phyloP scores from a whole-genome alignment of 176 grass and related monocot genomes.

The Avena sativa region DNA sequence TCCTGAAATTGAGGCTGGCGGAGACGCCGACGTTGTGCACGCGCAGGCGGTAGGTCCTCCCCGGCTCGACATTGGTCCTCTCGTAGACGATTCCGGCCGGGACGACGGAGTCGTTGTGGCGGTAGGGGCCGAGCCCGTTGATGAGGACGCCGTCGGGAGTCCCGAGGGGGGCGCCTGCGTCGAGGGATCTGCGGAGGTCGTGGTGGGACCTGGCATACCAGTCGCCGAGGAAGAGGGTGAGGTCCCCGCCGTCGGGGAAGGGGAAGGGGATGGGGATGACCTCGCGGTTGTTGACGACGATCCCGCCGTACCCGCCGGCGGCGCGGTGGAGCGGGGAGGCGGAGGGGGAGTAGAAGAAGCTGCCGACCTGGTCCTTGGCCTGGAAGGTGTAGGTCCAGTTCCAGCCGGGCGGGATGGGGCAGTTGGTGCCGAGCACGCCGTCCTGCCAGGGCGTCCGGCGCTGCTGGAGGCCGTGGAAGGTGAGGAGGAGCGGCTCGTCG shows the following conservation, averaged over 20 bases:
- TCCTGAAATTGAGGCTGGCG: conserved; percentile 91
- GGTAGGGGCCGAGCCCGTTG: conserved; percentile 85
- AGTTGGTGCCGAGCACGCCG: conserved; percentile 87
- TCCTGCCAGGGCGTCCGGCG: conserved; percentile 86
- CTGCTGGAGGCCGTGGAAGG: conserved; percentile 88
- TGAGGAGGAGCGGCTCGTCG: conserved; percentile 93
- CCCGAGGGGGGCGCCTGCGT: conserved; percentile 56
- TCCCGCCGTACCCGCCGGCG: conserved; percentile 67
- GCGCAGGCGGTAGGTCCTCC: conserved; percentile 84
- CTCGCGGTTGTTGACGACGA: conserved; percentile 85
- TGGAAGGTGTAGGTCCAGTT: conserved; percentile 96
- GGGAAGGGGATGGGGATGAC: conserved; percentile 87
- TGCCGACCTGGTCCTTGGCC: conserved; percentile 96
- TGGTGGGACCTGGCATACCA: conserved; percentile 66
- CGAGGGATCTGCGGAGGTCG: conserved; percentile 71
- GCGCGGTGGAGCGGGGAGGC: conserved; percentile 54
- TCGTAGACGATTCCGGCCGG: conserved; percentile 70
- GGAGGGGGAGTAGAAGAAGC: conserved; percentile 89
- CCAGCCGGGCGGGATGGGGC: conserved; percentile 79
- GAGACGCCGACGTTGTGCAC: conserved; percentile 92
- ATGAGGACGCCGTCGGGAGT: conserved; percentile 70
- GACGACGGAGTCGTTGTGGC: conserved; percentile 67
- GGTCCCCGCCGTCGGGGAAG: conserved; percentile 81
- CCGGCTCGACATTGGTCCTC: conserved; percentile 81
- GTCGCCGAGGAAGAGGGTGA: conserved; percentile 81